Evolutionary conservation across 2,329 filamentous ascomycete species (phyloP).

Genomic region (Stachybotrys echinatus): DNA sequence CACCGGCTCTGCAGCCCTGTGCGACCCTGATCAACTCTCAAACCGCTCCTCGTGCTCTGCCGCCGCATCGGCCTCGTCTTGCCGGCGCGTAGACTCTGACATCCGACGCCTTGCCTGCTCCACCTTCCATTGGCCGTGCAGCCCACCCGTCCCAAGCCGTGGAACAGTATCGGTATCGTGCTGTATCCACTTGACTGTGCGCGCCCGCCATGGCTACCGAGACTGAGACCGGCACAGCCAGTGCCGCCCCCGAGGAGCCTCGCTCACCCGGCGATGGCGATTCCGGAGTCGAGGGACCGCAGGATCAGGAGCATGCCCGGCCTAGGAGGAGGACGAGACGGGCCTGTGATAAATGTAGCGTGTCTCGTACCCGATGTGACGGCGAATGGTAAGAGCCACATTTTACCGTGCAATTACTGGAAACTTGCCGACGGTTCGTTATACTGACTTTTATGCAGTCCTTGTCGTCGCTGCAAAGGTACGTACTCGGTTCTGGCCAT

Average conservation of each 20-base stretch:
- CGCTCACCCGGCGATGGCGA: background rate
- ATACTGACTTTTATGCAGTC: slow-evolving; percentile 7
- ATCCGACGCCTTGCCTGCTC: background rate
- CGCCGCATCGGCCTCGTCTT: background rate
- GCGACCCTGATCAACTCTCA: too few species aligned
- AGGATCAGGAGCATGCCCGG: background rate
- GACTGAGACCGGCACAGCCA: background rate
- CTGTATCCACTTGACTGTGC: too few species aligned
- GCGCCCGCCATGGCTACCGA: background rate
- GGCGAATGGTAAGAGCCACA: slow-evolving; percentile 33
- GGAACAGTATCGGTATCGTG: too few species aligned
- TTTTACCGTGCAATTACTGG: background rate
- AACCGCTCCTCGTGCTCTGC: background rate
- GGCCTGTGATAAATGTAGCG: slow-evolving; percentile 28
- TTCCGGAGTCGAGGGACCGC: background rate
- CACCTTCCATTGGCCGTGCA: background rate
- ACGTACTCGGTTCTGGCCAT: slow-evolving; percentile 9
- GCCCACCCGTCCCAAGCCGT: too few species aligned
- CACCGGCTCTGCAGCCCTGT: too few species aligned
- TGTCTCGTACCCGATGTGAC: slow-evolving; percentile 36
- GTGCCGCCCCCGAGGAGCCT: background rate
- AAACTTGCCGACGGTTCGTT: too few species aligned
- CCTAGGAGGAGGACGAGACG: slow-evolving; percentile 1
- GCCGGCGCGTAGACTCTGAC: too few species aligned
- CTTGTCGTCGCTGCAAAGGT: slow-evolving; percentile 31